A percentile compares a stretch with the other conserved stretches of the same genome.
phyloP scores from a whole-genome alignment of 169 alveolate genomes.

The Plasmodium gonderi region DNA sequence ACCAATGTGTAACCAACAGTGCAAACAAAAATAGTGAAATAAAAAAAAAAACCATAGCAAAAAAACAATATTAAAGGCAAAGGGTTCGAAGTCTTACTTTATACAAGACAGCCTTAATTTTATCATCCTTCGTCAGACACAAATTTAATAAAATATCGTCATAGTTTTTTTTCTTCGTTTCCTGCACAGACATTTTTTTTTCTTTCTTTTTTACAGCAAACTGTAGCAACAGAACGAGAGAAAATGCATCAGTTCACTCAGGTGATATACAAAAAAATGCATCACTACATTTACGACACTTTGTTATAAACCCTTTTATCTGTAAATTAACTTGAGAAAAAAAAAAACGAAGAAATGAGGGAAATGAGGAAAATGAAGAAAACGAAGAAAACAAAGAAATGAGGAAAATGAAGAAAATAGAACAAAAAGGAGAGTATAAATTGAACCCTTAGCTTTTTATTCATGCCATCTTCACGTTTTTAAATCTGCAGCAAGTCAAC shows the following conservation, averaged over 20 bases:
- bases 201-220: conserved; percentile 7
- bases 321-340: background rate
- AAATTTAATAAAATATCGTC: conserved; percentile 53
- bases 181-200: conserved; percentile 35
- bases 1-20: background rate
- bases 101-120: conserved; percentile 46
- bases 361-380: too few species aligned
- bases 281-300: background rate
- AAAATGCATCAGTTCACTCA: conserved; percentile 2
- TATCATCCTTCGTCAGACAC: conserved; percentile 56
- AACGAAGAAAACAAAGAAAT: background rate
- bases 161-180: conserved; percentile 39
- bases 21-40: background rate
- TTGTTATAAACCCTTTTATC: background rate
- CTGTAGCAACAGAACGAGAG: background rate
- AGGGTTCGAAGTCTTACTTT: conserved; percentile 18
- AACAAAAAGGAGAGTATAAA: background rate
- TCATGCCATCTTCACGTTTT: background rate
- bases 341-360: too few species aligned
- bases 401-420: background rate
- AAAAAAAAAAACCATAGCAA: background rate
- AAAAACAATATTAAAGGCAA: background rate
- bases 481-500: background rate
- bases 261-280: background rate
- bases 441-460: background rate